Base-by-base conservation (phyloP, 2,329 filamentous ascomycete genomes). In the Trichophyton rubrum region DNA sequence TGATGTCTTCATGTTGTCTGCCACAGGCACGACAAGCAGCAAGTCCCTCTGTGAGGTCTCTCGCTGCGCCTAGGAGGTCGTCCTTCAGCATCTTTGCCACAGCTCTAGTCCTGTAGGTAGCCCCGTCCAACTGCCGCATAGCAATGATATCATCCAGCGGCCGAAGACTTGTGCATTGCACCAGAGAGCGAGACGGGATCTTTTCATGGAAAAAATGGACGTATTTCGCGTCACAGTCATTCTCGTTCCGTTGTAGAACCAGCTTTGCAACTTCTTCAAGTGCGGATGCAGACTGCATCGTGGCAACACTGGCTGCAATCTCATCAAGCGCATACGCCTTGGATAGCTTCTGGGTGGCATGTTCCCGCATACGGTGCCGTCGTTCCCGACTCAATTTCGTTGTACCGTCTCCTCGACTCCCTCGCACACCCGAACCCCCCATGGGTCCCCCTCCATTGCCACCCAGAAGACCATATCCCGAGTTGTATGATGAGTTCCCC, bases 201-300 rank as follows among this genome's bases (percentile, higher is more conserved):
- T 92, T 93, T 74, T 95, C 88, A 73, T 92, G 88, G 72, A 95
- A 95, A 75, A 92, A 93, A 70, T 93, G 87, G n/a, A 93, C 89
- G 70, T 93, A 93, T 72, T 86, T 87, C 30, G 88, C 89, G 68
- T 93, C 87, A 49, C 79, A 73, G 68, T 90, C 85, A 58, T 79
- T 71, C n/a, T 83, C 78, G 62, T 82, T 85, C 63, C 88, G 80
- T 70, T 88, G 84, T 63, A 93, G 74, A 35, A 95, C 89, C 63
- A 87, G 77, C 4, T 81, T 79, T 1, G 86, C 88, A 2, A 93
- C 86, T 62, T 89, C 86, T 67, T 93, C 88, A 11, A 95, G 76
- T 0, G 86, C 84, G 17, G 86, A 88, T 0, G 88, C 84, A 60
- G 85, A 85, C 74, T 92, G 88, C 88, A 92, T 93, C 0, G 85